phyloP scores from a whole-genome alignment of 164 flowering plant genomes.

The Chimonanthus praecox region DNA sequence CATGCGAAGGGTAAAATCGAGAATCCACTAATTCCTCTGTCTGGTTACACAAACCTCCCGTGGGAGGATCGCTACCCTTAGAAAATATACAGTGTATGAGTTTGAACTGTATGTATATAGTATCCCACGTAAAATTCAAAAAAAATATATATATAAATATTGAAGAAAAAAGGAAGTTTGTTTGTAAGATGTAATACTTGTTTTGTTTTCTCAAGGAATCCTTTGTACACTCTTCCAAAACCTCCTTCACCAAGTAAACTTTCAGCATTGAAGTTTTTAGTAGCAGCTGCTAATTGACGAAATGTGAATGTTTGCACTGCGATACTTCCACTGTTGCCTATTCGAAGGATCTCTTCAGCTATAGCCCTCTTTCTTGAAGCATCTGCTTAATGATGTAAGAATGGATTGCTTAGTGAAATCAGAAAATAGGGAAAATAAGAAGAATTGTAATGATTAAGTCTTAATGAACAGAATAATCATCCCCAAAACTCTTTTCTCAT shows the following conservation, averaged over 20 bases:
- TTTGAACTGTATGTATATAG: too few relatives aligned
- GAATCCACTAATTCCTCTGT: too few relatives aligned
- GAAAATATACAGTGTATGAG: neutral
- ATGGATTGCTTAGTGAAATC: neutral
- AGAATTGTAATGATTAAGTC: too few relatives aligned
- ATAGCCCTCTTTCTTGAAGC: constrained; percentile 44
- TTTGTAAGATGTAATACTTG: constrained; percentile 27
- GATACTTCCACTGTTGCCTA: constrained; percentile 51
- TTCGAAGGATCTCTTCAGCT: constrained; percentile 39
- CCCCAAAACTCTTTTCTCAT: too few relatives aligned
- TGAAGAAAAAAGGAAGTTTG: neutral
- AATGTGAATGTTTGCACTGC: constrained; percentile 47
- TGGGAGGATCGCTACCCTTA: too few relatives aligned
- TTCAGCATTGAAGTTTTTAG: constrained; percentile 50
- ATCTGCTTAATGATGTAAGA: constrained; percentile 31
- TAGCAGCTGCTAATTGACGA: constrained; percentile 50
- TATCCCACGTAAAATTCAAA: too few relatives aligned
- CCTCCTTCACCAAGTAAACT: constrained; percentile 77
- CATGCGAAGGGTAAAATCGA: too few relatives aligned
- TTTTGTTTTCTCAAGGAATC: constrained; percentile 32
- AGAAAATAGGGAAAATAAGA: too few relatives aligned
- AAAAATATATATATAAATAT: too few relatives aligned
- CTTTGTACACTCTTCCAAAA: constrained; percentile 82
- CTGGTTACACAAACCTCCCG: too few relatives aligned
- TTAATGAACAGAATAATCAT: too few relatives aligned